A percentile compares a stretch with the other conserved stretches of the same genome.
phyloP scores from a whole-genome alignment of 139 green algal species.

The Dunaliella sp. region DNA sequence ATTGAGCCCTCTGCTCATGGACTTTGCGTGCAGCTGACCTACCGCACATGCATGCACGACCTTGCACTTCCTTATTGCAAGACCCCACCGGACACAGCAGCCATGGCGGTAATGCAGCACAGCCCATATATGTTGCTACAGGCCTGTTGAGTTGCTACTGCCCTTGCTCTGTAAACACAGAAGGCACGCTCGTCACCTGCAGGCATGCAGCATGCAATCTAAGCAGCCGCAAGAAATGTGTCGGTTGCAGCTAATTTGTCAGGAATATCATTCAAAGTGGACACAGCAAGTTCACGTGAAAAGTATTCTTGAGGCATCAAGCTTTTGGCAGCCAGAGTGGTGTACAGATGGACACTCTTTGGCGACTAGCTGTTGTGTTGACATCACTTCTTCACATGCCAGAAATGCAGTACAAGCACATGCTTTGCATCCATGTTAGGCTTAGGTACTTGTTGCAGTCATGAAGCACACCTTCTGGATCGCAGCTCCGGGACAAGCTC shows the following conservation, averaged over 20 bases:
- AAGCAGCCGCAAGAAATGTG: too few species aligned
- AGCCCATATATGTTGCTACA: too few species aligned
- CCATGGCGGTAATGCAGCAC: neutral
- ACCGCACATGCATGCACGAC: conserved; percentile 15
- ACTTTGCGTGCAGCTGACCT: neutral
- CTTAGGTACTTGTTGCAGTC: neutral
- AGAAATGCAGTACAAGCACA: neutral
- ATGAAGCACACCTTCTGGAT: neutral
- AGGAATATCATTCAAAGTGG: too few species aligned
- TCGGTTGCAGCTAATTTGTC: too few species aligned
- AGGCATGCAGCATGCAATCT: too few species aligned
- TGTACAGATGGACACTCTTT: too few species aligned
- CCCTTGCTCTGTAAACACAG: too few species aligned
- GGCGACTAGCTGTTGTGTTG: too few species aligned
- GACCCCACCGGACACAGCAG: neutral
- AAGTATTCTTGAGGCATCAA: neutral
- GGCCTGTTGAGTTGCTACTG: too few species aligned
- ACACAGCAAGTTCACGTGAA: too few species aligned
- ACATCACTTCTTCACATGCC: neutral
- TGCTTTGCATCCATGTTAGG: neutral
- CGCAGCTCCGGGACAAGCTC: neutral
- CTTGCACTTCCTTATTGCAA: conserved; percentile 15
- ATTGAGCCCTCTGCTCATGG: too few species aligned
- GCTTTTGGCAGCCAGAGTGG: neutral
- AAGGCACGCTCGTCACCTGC: too few species aligned